These are phyloP conservation scores for Mimosa bimucronata DNA, from an alignment of 306 rosid species.

Conservation along the genomic window DNA sequence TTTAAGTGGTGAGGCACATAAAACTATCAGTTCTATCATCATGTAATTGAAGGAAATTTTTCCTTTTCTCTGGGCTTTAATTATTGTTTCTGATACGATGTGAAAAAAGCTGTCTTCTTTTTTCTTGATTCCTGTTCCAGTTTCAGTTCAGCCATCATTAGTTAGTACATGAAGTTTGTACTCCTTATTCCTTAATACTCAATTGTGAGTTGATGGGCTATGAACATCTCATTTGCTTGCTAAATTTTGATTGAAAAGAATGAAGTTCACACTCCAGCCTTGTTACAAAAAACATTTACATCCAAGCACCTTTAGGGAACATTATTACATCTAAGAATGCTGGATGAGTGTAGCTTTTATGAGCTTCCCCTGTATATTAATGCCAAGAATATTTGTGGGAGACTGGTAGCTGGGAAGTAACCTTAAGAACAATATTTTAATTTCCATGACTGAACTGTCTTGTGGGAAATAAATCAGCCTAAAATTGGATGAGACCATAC, in stretches of 20 bases:
- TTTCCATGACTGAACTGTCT: not conserved
- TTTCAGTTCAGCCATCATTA: not conserved
- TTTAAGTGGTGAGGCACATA: not conserved
- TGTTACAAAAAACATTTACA: not conserved
- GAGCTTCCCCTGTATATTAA: not conserved
- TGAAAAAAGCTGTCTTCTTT: not conserved
- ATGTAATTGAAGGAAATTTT: not conserved
- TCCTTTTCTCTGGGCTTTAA: not conserved
- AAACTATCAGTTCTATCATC: not conserved
- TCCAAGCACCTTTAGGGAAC: not conserved
- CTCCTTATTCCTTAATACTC: not conserved
- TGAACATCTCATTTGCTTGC: not conserved
- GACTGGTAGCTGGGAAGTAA: not conserved
- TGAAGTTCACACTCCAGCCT: not conserved
- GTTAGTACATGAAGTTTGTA: not conserved
- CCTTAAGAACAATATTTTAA: not conserved
- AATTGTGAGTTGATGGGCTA: not conserved
- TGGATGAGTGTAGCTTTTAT: not conserved
- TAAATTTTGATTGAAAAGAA: not conserved
- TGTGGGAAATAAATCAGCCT: not conserved
- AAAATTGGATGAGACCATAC: constrained; percentile 8
- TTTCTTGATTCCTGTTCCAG: not conserved
- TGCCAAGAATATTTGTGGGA: not conserved
- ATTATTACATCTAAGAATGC: not conserved
- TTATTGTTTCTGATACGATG: not conserved